Base-by-base conservation (phyloP, 2,329 filamentous ascomycete species). In the Coleophoma cylindrospora region DNA sequence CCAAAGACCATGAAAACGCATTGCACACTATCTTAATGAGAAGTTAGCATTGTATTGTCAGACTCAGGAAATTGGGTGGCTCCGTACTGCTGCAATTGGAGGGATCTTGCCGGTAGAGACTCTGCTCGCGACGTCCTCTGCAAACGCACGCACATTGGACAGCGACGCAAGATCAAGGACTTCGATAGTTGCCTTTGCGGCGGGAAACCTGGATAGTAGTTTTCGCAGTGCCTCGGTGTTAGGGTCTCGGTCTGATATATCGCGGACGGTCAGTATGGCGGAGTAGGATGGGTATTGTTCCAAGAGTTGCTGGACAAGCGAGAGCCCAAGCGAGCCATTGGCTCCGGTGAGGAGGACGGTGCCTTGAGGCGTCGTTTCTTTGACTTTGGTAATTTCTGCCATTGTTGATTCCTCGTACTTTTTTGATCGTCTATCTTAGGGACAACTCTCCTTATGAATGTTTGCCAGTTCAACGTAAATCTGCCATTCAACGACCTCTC, bases 281-380 rank as follows among this genome's bases (percentile, higher is more conserved):
- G 57, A 59, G 33, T 59, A 51, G 2, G 55, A 40, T 21, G 58
- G 60, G 27, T 64, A 60, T 2, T 49, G 48, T 1, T 46, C 48
- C 9, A 67, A 51, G 22, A 68, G 55, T 9, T 56, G 49, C 17
- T 62, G 40, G 12, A 64, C 56, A 11, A 62, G 60, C 40, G 58
- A 60, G 7, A 66, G 58, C 10, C 61, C 64, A 12, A 69, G 53
- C 11, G 66, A 65, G 45, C 66, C 64, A 33, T 74, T 75, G 0
- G 69, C 74, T 54, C 77, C 73, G 0, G 70, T 70, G 3, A 78
- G 2, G n/a, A 37, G 34, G 11, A 37, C 34, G n/a, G 34, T 37
- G 11, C 34, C 34, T n/a, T 19, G 19, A 19, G 19, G 3, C 19
- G 19, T 19, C 19, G 19, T 19, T 19, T 19, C 19, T 19, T 19